Percentiles rank a stretch among this genome's conserved stretches.
phyloP scores from a whole-genome alignment of 1,284 basidiomycete genomes.

The Hypsizygus ulmarius region DNA sequence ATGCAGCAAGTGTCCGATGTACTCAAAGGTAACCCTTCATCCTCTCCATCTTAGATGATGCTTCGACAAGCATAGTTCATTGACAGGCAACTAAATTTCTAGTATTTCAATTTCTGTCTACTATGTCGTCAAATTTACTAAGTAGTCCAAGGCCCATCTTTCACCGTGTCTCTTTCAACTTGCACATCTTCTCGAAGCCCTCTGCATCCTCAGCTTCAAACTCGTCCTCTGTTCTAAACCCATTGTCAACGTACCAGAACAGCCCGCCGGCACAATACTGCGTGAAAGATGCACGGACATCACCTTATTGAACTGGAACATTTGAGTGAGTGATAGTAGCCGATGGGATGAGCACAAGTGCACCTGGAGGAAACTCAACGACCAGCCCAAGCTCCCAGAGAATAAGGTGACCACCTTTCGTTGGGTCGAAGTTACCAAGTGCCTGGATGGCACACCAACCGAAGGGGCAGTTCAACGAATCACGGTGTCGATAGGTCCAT shows the following conservation, averaged over 20 bases:
- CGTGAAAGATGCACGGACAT: constrained; percentile 3
- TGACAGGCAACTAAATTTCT: background rate
- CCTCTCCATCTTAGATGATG: no score
- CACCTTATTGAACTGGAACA: constrained; percentile 9
- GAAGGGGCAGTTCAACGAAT: constrained; percentile 5
- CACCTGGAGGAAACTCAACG: constrained; percentile 13
- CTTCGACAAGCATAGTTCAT: background rate
- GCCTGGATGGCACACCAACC: constrained; percentile 13
- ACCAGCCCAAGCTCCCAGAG: constrained; percentile 14
- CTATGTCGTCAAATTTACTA: background rate
- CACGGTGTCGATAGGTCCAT: constrained; percentile 1
- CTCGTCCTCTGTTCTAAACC: background rate
- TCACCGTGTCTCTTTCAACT: constrained; percentile 1
- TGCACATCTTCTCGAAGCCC: background rate
- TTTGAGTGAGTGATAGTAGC: constrained; percentile 18
- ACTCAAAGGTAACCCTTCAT: no score
- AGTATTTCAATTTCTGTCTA: background rate
- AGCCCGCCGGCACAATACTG: constrained; percentile 3
- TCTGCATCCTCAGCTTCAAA: background rate
- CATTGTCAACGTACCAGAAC: constrained; percentile 2
- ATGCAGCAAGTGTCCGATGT: no score
- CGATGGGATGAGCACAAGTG: constrained; percentile 15
- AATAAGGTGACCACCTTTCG: constrained; percentile 12
- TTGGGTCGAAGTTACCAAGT: constrained; percentile 7
- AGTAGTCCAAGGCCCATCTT: background rate